Base-by-base conservation (phyloP, 2,329 filamentous ascomycete genomes). In the Neoarthrinium moseri region DNA sequence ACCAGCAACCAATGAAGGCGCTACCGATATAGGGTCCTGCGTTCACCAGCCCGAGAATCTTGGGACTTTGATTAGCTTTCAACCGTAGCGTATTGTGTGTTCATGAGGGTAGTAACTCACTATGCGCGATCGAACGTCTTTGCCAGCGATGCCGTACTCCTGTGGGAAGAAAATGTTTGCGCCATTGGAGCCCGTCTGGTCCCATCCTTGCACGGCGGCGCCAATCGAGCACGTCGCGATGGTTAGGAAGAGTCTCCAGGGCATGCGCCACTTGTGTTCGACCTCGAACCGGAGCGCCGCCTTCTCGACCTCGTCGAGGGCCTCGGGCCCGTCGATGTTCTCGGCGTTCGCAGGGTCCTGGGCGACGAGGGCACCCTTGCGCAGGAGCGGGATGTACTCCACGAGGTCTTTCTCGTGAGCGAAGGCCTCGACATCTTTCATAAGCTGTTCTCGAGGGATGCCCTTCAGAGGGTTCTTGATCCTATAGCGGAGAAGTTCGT, bases 301-400 rank as follows among this genome's bases (percentile, higher is more conserved):
- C 47, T 83, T 78, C 58, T 87, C 85, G 1, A 72, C 69, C 13
- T 83, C 74, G 45, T 73, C 68, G 2, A 91, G 74, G 10, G 80
- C 77, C 41, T 78, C 68, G 43, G 78, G 68, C 52, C 78, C 76
- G 4, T 63, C 66, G 32, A 90, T 74, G 26, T 74, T 69, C 47
- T 88, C 84, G 60, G 77, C 87, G 23, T 74, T 72, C 7, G 70
- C 68, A 0, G 86, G 86, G 54, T 85, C 81, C 61, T 89, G 86
- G 3, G 88, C 88, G 15, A 91, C 78, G 10, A 92, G 72, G 4
- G 87, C 89, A 26, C 86, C 88, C 56, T 84, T 85, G 42, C 78
- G 73, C 42, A 91, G 73, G 13, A 86, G 59, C 4, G 70, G 66
- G 3, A 81, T 66, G 52, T 85, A 74, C 44, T 85, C 78, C 2